These are phyloP conservation scores for Talaromyces ruber DNA, from an alignment of 495 filamentous ascomycete species.

Conservation along the genomic window DNA sequence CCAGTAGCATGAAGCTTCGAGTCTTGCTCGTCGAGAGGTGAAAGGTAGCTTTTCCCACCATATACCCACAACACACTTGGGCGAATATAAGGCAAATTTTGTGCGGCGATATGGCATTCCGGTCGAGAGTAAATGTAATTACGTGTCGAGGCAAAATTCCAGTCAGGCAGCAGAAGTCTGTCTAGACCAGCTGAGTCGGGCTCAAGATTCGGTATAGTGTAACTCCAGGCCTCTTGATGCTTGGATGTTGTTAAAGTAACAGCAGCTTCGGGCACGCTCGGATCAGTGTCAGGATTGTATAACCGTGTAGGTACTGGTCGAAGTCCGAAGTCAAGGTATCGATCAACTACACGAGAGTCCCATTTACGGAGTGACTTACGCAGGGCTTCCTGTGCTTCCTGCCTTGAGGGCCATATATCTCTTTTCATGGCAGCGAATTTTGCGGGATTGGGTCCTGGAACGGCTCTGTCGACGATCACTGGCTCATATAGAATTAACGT, in stretches of 20 bases:
- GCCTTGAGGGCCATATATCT: conserved; percentile 48
- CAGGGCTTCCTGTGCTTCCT: background rate
- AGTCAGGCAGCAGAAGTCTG: conserved; percentile 46
- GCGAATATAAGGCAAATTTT: conserved; percentile 42
- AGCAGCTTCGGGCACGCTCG: conserved; percentile 16
- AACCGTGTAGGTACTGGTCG: conserved; percentile 35
- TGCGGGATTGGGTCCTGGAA: conserved; percentile 15
- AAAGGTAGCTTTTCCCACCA: conserved; percentile 45
- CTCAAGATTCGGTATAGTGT: conserved; percentile 11
- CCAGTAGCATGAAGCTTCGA: conserved; percentile 29
- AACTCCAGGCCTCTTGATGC: conserved; percentile 46
- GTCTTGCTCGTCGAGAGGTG: background rate
- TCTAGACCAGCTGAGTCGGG: conserved; percentile 13
- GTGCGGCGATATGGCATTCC: background rate
- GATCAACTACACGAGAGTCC: conserved; percentile 48
- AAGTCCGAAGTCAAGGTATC: conserved; percentile 42
- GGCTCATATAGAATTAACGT: conserved; percentile 62
- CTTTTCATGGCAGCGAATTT: conserved; percentile 34
- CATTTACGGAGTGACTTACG: conserved; percentile 21
- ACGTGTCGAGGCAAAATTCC: conserved; percentile 34
- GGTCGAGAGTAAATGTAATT: conserved; percentile 10
- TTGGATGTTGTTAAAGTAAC: conserved; percentile 56
- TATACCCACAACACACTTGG: conserved; percentile 63
- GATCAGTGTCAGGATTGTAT: conserved; percentile 17
- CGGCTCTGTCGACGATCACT: conserved; percentile 38